Evolutionary conservation across 345 rosid species (phyloP).

Genomic region (Cardamine occulta): DNA sequence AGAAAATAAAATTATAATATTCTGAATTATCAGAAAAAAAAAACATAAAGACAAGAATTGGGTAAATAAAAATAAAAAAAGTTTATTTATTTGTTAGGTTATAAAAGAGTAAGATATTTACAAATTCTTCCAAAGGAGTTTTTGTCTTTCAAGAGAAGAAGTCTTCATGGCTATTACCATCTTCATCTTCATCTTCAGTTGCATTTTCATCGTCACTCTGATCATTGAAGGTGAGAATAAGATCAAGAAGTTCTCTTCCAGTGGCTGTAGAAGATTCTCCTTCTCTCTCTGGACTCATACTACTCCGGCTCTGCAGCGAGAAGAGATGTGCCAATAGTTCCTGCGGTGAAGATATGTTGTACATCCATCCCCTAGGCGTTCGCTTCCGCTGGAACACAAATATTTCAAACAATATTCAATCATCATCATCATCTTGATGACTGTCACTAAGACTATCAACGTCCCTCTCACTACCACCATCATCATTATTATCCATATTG

Average conservation of each 20-base stretch:
- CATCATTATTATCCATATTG: constrained; percentile 27
- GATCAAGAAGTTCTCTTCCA: constrained; percentile 55
- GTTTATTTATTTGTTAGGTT: neutral
- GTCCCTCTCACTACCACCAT: constrained; percentile 20
- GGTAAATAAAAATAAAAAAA: neutral
- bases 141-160: constrained; percentile 40
- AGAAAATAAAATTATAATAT: neutral
- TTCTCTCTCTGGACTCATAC: constrained; percentile 38
- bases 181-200: constrained; percentile 45
- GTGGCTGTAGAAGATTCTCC: constrained; percentile 50
- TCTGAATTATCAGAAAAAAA: no score
- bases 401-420: constrained; percentile 45
- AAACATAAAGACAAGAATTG: neutral
- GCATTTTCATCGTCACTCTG: constrained; percentile 46
- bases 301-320: constrained; percentile 49
- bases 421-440: constrained; percentile 45
- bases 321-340: constrained; percentile 63
- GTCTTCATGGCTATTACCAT: constrained; percentile 51
- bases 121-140: constrained; percentile 8
- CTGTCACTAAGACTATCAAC: constrained; percentile 26
- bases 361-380: constrained; percentile 62
- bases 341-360: constrained; percentile 46
- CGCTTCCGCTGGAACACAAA: constrained; percentile 67
- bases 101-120: constrained; percentile 23
- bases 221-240: constrained; percentile 51